Evolutionary conservation across 306 rosid genomes (phyloP).

Genomic region (Myrica gale): DNA sequence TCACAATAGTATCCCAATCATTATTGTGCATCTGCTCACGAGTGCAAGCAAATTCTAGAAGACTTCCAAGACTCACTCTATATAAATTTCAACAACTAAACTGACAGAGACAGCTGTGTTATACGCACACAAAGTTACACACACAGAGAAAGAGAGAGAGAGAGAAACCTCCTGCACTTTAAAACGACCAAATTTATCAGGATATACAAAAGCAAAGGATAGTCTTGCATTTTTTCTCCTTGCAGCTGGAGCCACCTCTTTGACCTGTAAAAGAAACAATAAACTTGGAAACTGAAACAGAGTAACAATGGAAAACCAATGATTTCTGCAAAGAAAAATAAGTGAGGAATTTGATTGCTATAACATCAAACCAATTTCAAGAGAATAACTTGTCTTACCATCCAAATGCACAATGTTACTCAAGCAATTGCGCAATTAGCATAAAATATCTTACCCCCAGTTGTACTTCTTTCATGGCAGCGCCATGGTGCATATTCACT

Average conservation of each 20-base stretch:
- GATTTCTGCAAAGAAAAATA: not conserved
- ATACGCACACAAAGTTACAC: not conserved
- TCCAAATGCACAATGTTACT: not conserved
- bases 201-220: constrained; percentile 93
- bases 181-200: constrained; percentile 84
- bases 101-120: not conserved
- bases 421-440: not conserved
- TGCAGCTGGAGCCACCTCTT: constrained; percentile 92
- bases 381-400: not conserved
- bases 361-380: not conserved
- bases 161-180: constrained; percentile 65
- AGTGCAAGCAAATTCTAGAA: constrained; percentile 1
- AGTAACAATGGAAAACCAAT: not conserved
- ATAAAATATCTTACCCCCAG: not conserved
- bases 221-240: constrained; percentile 88
- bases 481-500: not conserved
- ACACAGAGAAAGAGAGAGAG: constrained; percentile 3
- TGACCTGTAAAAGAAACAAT: constrained; percentile 53
- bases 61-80: not conserved
- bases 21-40: not conserved
- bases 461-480: not conserved
- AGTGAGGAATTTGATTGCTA: not conserved
- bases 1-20: not conserved
- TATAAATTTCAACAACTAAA: not conserved
- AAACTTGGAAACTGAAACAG: constrained; percentile 16